These are phyloP conservation scores for Colletotrichum truncatum DNA, from an alignment of 2,329 filamentous ascomycete species.

Conservation along the genomic window DNA sequence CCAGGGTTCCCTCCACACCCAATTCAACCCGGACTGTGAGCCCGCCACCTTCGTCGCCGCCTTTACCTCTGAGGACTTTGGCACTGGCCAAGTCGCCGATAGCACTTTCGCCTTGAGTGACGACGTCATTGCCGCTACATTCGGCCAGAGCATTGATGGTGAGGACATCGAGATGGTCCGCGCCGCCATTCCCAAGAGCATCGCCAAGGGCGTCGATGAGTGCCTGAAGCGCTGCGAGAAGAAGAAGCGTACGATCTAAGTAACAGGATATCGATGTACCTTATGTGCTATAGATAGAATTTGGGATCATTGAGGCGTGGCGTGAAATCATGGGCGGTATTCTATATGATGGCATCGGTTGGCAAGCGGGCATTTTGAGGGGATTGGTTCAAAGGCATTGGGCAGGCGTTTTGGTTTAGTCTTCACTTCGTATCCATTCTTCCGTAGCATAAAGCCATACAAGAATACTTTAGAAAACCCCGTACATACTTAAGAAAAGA, in stretches of 20 bases:
- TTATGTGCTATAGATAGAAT: neutral
- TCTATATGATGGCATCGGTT: neutral
- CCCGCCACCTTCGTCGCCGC: slow-evolving; percentile 59
- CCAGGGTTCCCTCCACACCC: slow-evolving; percentile 62
- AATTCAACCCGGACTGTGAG: slow-evolving; percentile 65
- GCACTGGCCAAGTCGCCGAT: slow-evolving; percentile 59
- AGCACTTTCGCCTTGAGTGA: slow-evolving; percentile 57
- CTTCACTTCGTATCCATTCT: neutral
- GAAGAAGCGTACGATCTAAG: slow-evolving; percentile 28
- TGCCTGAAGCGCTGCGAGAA: slow-evolving; percentile 60
- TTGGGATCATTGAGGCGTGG: neutral
- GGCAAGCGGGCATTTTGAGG: neutral
- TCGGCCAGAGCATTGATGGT: slow-evolving; percentile 55
- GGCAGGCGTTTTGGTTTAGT: neutral
- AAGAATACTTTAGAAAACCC: neutral
- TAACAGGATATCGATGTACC: neutral
- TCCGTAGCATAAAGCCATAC: neutral
- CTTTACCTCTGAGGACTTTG: slow-evolving; percentile 60
- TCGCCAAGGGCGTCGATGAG: slow-evolving; percentile 59
- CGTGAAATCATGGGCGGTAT: neutral
- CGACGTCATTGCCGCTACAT: slow-evolving; percentile 55
- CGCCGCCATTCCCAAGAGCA: slow-evolving; percentile 53
- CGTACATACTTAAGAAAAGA: neutral
- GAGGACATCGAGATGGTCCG: slow-evolving; percentile 56
- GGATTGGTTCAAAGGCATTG: neutral